Base-by-base conservation (phyloP, 1,139 yeast species). In the Pichia sp. region DNA sequence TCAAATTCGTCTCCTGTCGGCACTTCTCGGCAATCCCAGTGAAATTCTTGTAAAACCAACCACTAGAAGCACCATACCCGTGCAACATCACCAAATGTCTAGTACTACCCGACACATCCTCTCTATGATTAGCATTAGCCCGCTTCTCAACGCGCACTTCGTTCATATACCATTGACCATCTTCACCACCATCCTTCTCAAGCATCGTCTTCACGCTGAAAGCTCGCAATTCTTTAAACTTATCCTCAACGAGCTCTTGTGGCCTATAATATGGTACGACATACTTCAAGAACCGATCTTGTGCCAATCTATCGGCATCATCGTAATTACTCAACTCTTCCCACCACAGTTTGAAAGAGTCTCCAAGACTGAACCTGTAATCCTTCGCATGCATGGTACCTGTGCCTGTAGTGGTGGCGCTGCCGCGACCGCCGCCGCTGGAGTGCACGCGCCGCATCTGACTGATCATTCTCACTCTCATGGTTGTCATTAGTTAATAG, bases 41-140 rank as follows among this genome's bases (percentile, higher is more conserved):
- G 45, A 86, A 75, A 51, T 85, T 88, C 38, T 87, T 66, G 47
- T 86, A 87, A 62, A 77, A 91, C 53, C 91, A 82, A 17, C 93
- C 91, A 13, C 82, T 67, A 0, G 94, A 81, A 0, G 97, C 94
- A 0, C 94, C 96, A 57, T 85, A 87, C 0, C 98, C 98, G 55
- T 91, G 98, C 13, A 91, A 52, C 50, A 91, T 66, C 5, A 87
- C 86, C 18, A 81, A 50, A 45, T 73, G 72, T 14, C 55, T 57
- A 1, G 53, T 47, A 1, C 21, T 22, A 3, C 27, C 33, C n/a
- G n/a, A n/a, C 5, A 23, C 27, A 4, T 15, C 21, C 3, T 14
- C 18, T n/a, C n/a, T n/a, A n/a, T n/a, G n/a, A 7, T 25, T 25
- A 25, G 8, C 11, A 11, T 46, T 24, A 46, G 55, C 32, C 45